Percentiles rank a stretch among this genome's conserved stretches.
phyloP scores from a whole-genome alignment of 441 rosid species.

The Mallotus japonicus region DNA sequence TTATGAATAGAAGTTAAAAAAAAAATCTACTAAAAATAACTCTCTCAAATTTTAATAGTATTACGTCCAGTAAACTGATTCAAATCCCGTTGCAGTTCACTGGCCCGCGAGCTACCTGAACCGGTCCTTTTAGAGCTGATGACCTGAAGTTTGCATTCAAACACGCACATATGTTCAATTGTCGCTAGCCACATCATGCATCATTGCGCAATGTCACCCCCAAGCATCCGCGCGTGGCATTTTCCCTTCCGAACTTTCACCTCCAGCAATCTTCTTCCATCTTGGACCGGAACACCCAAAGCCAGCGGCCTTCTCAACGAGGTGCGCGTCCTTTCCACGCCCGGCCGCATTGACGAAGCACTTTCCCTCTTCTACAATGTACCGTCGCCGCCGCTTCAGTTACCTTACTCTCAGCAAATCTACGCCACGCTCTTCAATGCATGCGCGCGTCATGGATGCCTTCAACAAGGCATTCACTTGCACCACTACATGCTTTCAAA shows the following conservation, averaged over 20 bases:
- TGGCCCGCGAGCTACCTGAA: too few species aligned
- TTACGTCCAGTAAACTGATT: too few species aligned
- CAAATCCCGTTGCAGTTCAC: too few species aligned
- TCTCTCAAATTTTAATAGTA: too few species aligned
- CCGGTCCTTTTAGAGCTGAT: too few species aligned
- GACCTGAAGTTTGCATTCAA: too few species aligned
- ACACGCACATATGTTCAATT: too few species aligned
- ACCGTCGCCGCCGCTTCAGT: constrained; percentile 10
- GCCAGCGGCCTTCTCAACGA: constrained; percentile 23
- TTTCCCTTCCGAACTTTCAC: constrained; percentile 22
- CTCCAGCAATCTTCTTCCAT: background rate
- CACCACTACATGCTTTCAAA: constrained; percentile 54
- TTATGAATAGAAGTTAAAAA: too few species aligned
- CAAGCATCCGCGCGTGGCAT: constrained; percentile 20
- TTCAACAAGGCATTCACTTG: constrained; percentile 44
- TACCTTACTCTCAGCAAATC: constrained; percentile 39
- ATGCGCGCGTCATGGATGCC: constrained; percentile 54
- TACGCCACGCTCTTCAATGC: constrained; percentile 61
- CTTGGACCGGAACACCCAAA: background rate
- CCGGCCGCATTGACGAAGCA: constrained; percentile 46
- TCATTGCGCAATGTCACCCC: background rate
- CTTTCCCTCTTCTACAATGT: constrained; percentile 41
- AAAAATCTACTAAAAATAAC: too few species aligned
- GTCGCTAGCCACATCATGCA: too few species aligned
- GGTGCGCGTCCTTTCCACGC: constrained; percentile 30